Conservation (phyloP, 257 asterid genomes). For the Osmanthus fragrans region DNA sequence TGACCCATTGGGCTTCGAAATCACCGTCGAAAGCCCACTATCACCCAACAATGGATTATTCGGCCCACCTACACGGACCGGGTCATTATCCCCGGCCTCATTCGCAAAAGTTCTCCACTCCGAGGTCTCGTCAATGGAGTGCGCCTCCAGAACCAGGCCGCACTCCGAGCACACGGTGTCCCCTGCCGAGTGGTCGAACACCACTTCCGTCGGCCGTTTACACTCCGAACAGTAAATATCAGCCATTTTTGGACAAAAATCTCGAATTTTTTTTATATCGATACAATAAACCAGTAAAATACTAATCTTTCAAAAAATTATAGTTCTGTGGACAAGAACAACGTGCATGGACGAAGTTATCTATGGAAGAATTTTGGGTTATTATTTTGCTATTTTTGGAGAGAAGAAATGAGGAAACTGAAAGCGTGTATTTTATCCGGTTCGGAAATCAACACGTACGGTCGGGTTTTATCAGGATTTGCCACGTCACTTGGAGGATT, state of each 20-base stretch:
- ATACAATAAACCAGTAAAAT: neutral
- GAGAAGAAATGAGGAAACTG: neutral
- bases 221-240: slow-evolving; percentile 58
- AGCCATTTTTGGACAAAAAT: slow-evolving; percentile 16
- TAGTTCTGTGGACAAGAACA: neutral
- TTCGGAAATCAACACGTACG: neutral
- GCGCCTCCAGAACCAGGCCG: slow-evolving; percentile 60
- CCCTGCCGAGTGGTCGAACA: slow-evolving; percentile 61
- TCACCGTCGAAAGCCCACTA: slow-evolving; percentile 54
- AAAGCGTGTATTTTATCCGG: neutral
- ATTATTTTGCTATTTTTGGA: neutral
- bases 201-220: slow-evolving; percentile 54
- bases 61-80: slow-evolving; percentile 59
- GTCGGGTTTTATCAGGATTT: neutral
- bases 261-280: neutral
- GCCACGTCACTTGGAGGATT: neutral
- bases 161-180: slow-evolving; percentile 67
- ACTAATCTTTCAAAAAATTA: neutral
- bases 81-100: slow-evolving; percentile 57
- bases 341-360: neutral
- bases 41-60: slow-evolving; percentile 49
- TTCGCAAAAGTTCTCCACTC: slow-evolving; percentile 65
- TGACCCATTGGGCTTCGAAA: slow-evolving; percentile 52
- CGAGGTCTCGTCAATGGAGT: slow-evolving; percentile 56
- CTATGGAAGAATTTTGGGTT: neutral